These are phyloP conservation scores for Coprinellus aureogranulatus DNA, from an alignment of 768 basidiomycete genomes.

Conservation along the genomic window DNA sequence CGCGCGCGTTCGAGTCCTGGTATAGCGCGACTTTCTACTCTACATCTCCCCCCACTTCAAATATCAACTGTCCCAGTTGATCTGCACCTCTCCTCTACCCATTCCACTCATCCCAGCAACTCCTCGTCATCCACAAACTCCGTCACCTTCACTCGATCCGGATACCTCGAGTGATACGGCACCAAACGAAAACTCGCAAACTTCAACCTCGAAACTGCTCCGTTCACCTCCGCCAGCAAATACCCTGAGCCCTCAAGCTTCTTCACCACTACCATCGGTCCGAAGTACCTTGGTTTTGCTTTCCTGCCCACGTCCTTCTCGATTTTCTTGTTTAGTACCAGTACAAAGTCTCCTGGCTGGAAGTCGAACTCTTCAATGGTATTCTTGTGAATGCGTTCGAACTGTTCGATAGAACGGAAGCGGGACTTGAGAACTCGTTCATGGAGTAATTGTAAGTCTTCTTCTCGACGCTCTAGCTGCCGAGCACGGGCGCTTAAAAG, in stretches of 20 bases:
- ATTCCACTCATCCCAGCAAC: neutral
- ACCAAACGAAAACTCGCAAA: constrained; percentile 18
- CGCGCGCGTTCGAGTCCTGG: too few species aligned
- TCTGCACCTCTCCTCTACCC: neutral
- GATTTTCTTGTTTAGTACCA: constrained; percentile 15
- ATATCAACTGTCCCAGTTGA: neutral
- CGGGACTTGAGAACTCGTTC: constrained; percentile 7
- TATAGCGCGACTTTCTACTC: neutral
- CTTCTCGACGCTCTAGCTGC: constrained; percentile 12
- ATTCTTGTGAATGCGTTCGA: neutral
- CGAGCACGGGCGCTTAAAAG: constrained; percentile 12
- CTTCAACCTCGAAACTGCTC: constrained; percentile 14
- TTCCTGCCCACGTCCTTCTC: constrained; percentile 21
- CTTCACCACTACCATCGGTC: constrained; percentile 23
- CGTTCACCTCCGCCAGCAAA: constrained; percentile 23
- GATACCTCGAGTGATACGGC: constrained; percentile 17
- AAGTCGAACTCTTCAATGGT: neutral
- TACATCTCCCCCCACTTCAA: neutral
- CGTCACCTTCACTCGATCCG: neutral
- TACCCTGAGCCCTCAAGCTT: constrained; percentile 13
- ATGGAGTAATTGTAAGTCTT: constrained; percentile 9
- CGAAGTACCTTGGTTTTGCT: constrained; percentile 21
- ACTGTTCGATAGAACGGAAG: neutral
- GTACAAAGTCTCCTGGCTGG: neutral
- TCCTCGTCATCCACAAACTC: neutral